A percentile compares a stretch with the other conserved stretches of the same genome.
These are phyloP conservation scores for Yamadazyma akitaensis DNA, from an alignment of 805 yeast species.

Conservation along the genomic window DNA sequence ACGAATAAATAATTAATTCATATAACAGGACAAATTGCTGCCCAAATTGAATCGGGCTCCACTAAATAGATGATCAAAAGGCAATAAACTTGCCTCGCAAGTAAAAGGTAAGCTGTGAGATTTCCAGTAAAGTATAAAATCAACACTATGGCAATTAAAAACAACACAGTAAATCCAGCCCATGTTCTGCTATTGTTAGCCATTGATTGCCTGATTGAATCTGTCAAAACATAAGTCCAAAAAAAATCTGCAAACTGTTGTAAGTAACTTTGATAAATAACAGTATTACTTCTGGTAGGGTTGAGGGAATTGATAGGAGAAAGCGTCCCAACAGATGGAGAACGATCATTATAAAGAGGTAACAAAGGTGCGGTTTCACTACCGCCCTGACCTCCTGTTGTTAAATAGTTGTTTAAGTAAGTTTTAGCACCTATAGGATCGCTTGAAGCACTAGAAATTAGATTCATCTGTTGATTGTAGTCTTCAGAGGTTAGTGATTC, in stretches of 20 bases:
- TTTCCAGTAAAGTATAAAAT: slow-evolving; percentile 17
- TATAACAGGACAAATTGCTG: not conserved
- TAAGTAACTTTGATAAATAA: not conserved
- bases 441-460: not conserved
- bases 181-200: slow-evolving; percentile 3
- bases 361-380: slow-evolving; percentile 16
- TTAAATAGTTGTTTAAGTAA: not conserved
- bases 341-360: slow-evolving; percentile 15
- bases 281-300: not conserved
- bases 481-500: slow-evolving; percentile 5
- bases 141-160: slow-evolving; percentile 9
- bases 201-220: slow-evolving; percentile 13
- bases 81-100: not conserved
- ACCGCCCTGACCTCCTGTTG: not conserved
- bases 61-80: not conserved
- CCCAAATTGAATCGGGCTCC: not conserved
- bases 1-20: not conserved
- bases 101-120: not conserved
- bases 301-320: not conserved
- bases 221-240: slow-evolving; percentile 18
- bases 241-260: not conserved
- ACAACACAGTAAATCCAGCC: not conserved
- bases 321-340: not conserved
- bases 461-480: not conserved
- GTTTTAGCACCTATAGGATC: not conserved